These are phyloP conservation scores for Domatiomyces globalis DNA, from an alignment of 2,329 filamentous ascomycete genomes.

Conservation along the genomic window DNA sequence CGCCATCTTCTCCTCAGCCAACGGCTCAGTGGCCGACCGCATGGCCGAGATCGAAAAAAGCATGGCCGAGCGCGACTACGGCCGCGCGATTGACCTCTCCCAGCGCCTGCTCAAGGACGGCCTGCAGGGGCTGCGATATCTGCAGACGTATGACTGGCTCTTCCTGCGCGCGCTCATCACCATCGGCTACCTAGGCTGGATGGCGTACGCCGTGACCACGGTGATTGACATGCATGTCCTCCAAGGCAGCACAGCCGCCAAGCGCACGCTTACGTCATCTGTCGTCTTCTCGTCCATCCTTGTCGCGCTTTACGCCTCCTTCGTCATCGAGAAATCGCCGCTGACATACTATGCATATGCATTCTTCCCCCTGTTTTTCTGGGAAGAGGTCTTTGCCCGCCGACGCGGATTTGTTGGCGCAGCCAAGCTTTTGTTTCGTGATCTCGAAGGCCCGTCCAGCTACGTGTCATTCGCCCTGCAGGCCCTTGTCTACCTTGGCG, in stretches of 20 bases:
- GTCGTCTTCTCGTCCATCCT: constrained; percentile 62
- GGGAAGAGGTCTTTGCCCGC: constrained; percentile 83
- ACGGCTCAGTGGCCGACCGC: constrained; percentile 51
- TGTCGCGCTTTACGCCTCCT: constrained; percentile 61
- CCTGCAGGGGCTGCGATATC: constrained; percentile 72
- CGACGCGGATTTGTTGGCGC: constrained; percentile 56
- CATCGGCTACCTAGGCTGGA: constrained; percentile 85
- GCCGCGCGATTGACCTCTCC: constrained; percentile 67
- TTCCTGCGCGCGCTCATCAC: constrained; percentile 85
- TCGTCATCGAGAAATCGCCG: constrained; percentile 66
- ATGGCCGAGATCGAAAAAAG: constrained; percentile 52
- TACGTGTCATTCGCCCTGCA: constrained; percentile 50
- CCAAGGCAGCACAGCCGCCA: constrained; percentile 50
- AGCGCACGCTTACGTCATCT: constrained; percentile 45
- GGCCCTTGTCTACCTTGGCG: constrained; percentile 50
- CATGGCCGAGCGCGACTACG: constrained; percentile 51
- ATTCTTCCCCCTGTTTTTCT: constrained; percentile 85
- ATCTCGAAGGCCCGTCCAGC: constrained; percentile 48
- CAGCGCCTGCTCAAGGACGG: constrained; percentile 61
- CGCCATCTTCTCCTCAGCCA: constrained; percentile 49
- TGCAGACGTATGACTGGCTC: constrained; percentile 97
- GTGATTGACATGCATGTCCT: constrained; percentile 82
- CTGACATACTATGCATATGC: constrained; percentile 79
- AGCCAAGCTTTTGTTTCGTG: constrained; percentile 51
- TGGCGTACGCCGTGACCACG: constrained; percentile 76